phyloP scores from a whole-genome alignment of 2,329 filamentous ascomycete genomes.

The Atkinsonella hypoxylon region DNA sequence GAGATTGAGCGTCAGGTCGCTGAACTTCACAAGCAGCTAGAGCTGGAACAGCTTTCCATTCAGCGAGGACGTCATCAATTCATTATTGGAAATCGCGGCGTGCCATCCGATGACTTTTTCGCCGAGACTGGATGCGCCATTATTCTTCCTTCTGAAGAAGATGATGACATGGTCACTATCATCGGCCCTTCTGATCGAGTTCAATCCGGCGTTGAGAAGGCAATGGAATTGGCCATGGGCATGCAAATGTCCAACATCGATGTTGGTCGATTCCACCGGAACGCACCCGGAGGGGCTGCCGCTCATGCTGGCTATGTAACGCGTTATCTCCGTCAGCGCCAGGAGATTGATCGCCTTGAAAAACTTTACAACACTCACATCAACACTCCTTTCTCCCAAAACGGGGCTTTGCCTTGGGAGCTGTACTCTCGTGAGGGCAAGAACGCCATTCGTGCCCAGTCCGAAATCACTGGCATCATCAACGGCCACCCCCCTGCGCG shows the following conservation, averaged over 20 bases:
- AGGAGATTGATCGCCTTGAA: constrained; percentile 74
- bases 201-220: constrained; percentile 63
- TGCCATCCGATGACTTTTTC: constrained; percentile 76
- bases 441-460: constrained; percentile 64
- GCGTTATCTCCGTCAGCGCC: constrained; percentile 72
- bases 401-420: constrained; percentile 70
- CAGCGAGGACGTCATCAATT: constrained; percentile 87
- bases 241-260: constrained; percentile 81
- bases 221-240: constrained; percentile 76
- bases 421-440: constrained; percentile 80
- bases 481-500: constrained; percentile 62
- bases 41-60: constrained; percentile 68
- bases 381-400: constrained; percentile 59
- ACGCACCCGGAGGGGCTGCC: constrained; percentile 58
- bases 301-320: constrained; percentile 77
- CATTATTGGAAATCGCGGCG: constrained; percentile 75
- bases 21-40: constrained; percentile 63
- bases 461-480: constrained; percentile 63
- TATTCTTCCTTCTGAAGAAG: constrained; percentile 64
- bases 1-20: constrained; percentile 70
- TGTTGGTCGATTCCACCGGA: constrained; percentile 66
- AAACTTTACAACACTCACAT: constrained; percentile 74
- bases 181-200: constrained; percentile 69
- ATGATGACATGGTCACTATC: constrained; percentile 74
- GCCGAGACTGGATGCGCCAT: constrained; percentile 83